Evolutionary conservation across 305 asterid genomes (phyloP).

Genomic region (Solanum hybrid): DNA sequence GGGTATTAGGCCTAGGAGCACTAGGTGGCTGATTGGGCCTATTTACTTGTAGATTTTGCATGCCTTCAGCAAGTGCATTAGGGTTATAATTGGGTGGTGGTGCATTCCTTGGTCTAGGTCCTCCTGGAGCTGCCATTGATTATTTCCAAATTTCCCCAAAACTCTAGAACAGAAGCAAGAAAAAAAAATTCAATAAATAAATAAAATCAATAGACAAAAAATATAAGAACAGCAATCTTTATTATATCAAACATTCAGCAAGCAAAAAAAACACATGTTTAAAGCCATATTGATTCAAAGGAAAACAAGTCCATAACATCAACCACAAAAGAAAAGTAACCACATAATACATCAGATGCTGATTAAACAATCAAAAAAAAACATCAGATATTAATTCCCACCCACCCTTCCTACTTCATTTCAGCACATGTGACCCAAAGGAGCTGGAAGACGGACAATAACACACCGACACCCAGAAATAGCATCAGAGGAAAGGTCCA

Average conservation of each 20-base stretch:
- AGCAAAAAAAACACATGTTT: not conserved
- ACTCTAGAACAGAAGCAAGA: not conserved
- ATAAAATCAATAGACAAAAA: not conserved
- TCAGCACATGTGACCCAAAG: not conserved
- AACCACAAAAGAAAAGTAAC: not conserved
- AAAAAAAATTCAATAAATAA: not conserved
- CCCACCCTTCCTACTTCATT: not conserved
- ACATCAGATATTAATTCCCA: not conserved
- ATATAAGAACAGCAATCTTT: not conserved
- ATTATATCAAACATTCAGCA: not conserved
- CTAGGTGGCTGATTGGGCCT: slow-evolving; percentile 26
- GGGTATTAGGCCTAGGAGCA: slow-evolving; percentile 53
- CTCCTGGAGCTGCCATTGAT: slow-evolving; percentile 77
- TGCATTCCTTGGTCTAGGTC: slow-evolving; percentile 71
- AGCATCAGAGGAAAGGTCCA: not conserved
- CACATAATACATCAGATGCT: not conserved
- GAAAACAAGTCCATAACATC: not conserved
- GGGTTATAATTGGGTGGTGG: slow-evolving; percentile 66
- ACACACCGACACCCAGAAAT: not conserved
- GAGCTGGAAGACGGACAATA: not conserved
- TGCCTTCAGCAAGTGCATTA: slow-evolving; percentile 57
- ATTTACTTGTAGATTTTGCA: slow-evolving; percentile 74
- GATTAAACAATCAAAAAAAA: not conserved
- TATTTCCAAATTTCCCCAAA: not conserved
- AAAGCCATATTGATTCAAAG: not conserved